A percentile compares a stretch with the other conserved stretches of the same genome.
These are phyloP conservation scores for Gynostemma pentaphyllum DNA, from an alignment of 306 rosid genomes.

Conservation along the genomic window DNA sequence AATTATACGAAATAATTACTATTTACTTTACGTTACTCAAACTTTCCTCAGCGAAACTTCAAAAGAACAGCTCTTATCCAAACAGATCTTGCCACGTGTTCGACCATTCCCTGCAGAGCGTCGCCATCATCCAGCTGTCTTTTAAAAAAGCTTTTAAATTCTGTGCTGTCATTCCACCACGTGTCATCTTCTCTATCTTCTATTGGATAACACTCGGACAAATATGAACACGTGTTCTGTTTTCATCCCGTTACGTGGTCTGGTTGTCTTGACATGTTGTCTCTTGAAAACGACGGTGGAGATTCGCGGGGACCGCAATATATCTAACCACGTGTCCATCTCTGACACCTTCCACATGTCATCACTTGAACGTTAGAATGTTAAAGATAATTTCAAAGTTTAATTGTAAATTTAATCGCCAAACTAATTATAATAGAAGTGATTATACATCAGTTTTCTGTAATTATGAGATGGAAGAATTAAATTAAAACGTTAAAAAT, in stretches of 20 bases:
- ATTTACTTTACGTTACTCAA: not conserved
- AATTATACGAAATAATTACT: too few species aligned
- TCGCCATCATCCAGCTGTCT: not conserved
- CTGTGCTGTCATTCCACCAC: not conserved
- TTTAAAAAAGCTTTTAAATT: not conserved
- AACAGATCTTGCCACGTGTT: not conserved
- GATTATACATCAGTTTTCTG: too few species aligned
- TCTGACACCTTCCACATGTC: constrained; percentile 6
- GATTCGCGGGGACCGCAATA: constrained; percentile 5
- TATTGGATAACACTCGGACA: too few species aligned
- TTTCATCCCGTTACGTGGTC: not conserved
- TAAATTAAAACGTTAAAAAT: too few species aligned
- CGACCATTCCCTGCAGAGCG: not conserved
- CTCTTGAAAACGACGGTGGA: not conserved
- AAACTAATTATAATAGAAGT: too few species aligned
- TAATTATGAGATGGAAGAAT: too few species aligned
- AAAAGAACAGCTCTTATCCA: too few species aligned
- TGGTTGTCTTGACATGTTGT: not conserved
- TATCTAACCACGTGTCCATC: not conserved
- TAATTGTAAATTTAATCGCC: too few species aligned
- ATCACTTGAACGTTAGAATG: not conserved
- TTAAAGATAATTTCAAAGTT: too few species aligned
- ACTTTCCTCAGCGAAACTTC: not conserved
- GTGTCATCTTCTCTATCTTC: not conserved
- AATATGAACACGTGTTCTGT: not conserved